These are phyloP conservation scores for Mediolabrus comicus DNA, from an alignment of 108 stramenopile species.

Conservation along the genomic window DNA sequence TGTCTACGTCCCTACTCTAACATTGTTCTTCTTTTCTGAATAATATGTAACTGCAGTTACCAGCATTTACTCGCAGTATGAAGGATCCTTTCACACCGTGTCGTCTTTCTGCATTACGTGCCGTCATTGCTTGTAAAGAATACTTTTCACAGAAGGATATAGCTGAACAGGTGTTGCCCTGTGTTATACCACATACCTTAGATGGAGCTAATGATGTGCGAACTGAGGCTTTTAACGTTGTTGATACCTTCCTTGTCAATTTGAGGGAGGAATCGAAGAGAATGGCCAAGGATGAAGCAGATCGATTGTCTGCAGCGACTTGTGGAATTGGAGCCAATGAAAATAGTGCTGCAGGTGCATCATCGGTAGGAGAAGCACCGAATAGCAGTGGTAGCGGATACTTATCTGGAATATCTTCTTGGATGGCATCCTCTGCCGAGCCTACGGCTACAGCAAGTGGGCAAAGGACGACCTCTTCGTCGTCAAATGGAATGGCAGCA, in stretches of 20 bases:
- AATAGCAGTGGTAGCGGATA: slow-evolving; percentile 52
- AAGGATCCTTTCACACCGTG: slow-evolving; percentile 83
- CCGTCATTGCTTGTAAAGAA: slow-evolving; percentile 43
- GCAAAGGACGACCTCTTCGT: background rate
- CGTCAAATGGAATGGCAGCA: slow-evolving; percentile 9
- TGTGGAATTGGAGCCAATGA: slow-evolving; percentile 14
- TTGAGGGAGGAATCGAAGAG: slow-evolving; percentile 62
- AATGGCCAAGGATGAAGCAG: slow-evolving; percentile 50
- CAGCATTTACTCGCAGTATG: slow-evolving; percentile 74
- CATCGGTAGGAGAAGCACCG: slow-evolving; percentile 35
- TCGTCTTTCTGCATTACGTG: slow-evolving; percentile 70
- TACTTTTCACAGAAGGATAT: slow-evolving; percentile 66
- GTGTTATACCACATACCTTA: slow-evolving; percentile 61
- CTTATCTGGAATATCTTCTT: slow-evolving; percentile 69
- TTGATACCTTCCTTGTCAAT: slow-evolving; percentile 56
- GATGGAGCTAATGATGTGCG: slow-evolving; percentile 75
- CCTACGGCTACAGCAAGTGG: slow-evolving; percentile 13
- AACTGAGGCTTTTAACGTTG: slow-evolving; percentile 68
- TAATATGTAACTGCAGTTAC: slow-evolving; percentile 26
- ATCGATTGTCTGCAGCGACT: slow-evolving; percentile 33
- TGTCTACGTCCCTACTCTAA: too few species aligned
- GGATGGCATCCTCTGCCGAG: slow-evolving; percentile 58
- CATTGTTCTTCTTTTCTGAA: background rate
- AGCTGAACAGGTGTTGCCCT: slow-evolving; percentile 66
- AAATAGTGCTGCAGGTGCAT: slow-evolving; percentile 7